phyloP scores from a whole-genome alignment of 805 yeast species.

The Clavispora asparagi region DNA sequence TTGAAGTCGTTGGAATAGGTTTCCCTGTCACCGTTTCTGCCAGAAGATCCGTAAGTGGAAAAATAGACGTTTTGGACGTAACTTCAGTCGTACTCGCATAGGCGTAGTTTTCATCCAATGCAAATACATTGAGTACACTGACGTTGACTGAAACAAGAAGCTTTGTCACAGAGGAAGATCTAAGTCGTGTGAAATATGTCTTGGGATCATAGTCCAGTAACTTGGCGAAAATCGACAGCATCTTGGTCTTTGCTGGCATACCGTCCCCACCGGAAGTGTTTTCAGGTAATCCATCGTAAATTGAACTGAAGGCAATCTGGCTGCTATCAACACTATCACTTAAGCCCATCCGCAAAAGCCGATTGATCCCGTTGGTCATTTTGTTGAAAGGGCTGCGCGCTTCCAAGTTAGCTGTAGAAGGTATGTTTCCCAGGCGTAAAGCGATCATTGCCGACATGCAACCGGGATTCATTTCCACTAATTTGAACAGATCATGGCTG shows the following conservation, averaged over 20 bases:
- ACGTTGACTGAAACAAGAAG: conserved; percentile 45
- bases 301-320: neutral
- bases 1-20: neutral
- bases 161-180: conserved; percentile 23
- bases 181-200: conserved; percentile 23
- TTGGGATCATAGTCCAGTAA: conserved; percentile 30
- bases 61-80: conserved; percentile 17
- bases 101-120: conserved; percentile 23
- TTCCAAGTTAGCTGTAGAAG: conserved; percentile 1
- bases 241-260: neutral
- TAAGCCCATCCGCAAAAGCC: conserved; percentile 17
- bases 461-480: conserved; percentile 53
- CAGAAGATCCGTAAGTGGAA: conserved; percentile 15
- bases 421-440: conserved; percentile 1
- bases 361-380: conserved; percentile 28
- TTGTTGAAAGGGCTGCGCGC: conserved; percentile 26
- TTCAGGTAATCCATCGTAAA: neutral
- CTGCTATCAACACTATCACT: neutral
- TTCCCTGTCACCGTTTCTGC: conserved; percentile 3
- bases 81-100: conserved; percentile 19
- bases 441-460: conserved; percentile 28
- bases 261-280: neutral
- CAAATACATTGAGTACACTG: conserved; percentile 44
- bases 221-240: conserved; percentile 16
- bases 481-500: conserved; percentile 46